Base-by-base conservation (phyloP, 208 protist genomes). In the Crithidia bombi region DNA sequence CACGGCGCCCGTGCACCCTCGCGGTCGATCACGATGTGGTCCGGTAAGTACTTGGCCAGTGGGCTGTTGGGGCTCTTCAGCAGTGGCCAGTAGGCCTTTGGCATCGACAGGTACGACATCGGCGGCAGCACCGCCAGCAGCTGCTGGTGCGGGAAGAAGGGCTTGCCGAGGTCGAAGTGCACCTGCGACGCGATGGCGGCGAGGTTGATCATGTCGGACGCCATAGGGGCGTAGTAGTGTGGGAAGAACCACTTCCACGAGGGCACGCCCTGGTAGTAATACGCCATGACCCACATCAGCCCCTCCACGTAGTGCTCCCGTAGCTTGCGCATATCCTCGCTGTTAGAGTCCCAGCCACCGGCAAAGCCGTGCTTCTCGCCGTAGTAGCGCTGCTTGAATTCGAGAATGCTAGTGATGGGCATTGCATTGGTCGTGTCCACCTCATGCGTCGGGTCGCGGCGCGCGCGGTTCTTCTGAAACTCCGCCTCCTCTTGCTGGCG, bases 121-220 rank as follows among this genome's bases (percentile, higher is more conserved):
- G 95, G 88, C 36, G 98, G 98, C n/a, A 99, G 77, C 47, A 99
- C 98, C 35, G 95, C 91, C 57, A 99, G 91, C 39, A 99, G 90
- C 91, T 99, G 99, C 78, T 97, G 89, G 68, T 96, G 91, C 0
- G 91, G 93, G 9, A 92, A 69, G 75, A 97, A 96, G 25, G 91
- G 91, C 81, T 85, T 73, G 58, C 90, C 91, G 1, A 76, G 55
- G 17, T 89, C 79, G 70, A 97, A 96, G 15, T 78, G 56, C 0
- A 93, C 79, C 15, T 66, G 55, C 6, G 63, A 44, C 7, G 81
- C 91, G 35, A 95, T 72, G 46, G 77, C 83, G 19, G 82, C 65
- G 30, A 96, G 76, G 72, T 93, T 89, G 49, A 94, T 68, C 55
- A 98, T 75, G 78, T 98, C 95, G 58, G 86, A 94, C 44, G 89